These are phyloP conservation scores for Delonix regia DNA, from an alignment of 306 rosid species.

Conservation along the genomic window DNA sequence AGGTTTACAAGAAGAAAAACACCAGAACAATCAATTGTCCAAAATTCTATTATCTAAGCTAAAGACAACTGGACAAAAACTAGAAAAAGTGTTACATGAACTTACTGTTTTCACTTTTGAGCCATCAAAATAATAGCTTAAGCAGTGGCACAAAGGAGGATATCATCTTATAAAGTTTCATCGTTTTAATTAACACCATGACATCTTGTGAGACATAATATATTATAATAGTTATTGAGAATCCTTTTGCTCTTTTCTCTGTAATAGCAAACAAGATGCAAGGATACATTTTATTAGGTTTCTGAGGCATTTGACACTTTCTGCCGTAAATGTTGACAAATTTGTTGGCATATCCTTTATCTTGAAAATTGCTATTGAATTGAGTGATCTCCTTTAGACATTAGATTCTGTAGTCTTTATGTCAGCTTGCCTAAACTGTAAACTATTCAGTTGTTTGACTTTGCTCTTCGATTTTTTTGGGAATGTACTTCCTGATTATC, in stretches of 20 bases:
- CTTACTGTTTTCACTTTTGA: background rate
- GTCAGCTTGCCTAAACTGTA: background rate
- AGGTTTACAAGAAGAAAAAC: background rate
- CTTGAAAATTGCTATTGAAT: background rate
- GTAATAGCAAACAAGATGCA: background rate
- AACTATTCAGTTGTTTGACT: background rate
- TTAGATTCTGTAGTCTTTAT: background rate
- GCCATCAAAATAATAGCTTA: background rate
- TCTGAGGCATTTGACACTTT: background rate
- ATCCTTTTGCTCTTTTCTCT: no score
- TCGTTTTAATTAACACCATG: background rate
- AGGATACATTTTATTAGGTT: background rate
- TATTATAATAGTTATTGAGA: no score
- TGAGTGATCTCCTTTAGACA: constrained; percentile 9
- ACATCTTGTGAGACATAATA: no score
- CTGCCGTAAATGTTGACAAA: no score
- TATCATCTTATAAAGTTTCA: no score
- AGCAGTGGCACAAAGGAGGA: background rate
- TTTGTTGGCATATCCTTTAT: background rate
- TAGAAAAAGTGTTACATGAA: background rate
- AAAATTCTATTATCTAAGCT: background rate
- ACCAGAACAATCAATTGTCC: background rate
- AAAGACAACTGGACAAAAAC: background rate
- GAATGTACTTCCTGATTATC: background rate
- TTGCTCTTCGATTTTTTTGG: no score